Evolutionary conservation across 257 asterid genomes (phyloP), one percentile per base, ranked within the genome.

Genomic region (Haberlea rhodopensis): DNA sequence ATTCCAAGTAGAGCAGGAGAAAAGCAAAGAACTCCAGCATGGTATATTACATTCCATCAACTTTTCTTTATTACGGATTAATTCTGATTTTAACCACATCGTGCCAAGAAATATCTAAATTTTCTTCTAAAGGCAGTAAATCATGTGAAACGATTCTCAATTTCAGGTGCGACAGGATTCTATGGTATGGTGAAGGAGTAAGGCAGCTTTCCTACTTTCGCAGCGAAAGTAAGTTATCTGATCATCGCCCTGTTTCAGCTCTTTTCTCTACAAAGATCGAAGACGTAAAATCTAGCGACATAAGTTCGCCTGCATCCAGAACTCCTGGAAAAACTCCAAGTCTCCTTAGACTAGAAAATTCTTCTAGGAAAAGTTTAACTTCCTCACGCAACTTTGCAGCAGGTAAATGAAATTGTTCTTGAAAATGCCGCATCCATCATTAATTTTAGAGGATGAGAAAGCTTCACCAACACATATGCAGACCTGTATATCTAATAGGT

Each of bases 1-100:
- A 40, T 82, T 59, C 94, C 85, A 29, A 75, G 62, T 76, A 81
- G 84, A 78, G 78, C 80, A 21, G 94, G 98, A 56, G 96, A 91
- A 82, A 91, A 91, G 81, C 95, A 85, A 71, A 83, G 98, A 76
- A 91, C 98, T 73, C 98, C 98, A 26, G 98, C 98, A 75, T 91
- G 96, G 98, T 91, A 23, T 62, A 26, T 75, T 22, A 67, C 49
- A 60, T 62, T 66, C 16, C n/a, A 6, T 63, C 53, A 64, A 25
- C 29, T 37, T 67, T 68, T 20, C 68, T 68, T 20, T 6, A 66
- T 53, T 54, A 46, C 23, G 9, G 34, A 29, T 29, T 8, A 29
- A 29, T 29, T 29, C 34, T 9, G 7, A 29, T 48, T 8, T 9
- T 3, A 22, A 48, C 40, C n/a, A 60, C 19, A 60, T 37, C n/a